Evolutionary conservation across 2,329 filamentous ascomycete genomes (phyloP).

Genomic region (Microcyclospora tardicrescens): DNA sequence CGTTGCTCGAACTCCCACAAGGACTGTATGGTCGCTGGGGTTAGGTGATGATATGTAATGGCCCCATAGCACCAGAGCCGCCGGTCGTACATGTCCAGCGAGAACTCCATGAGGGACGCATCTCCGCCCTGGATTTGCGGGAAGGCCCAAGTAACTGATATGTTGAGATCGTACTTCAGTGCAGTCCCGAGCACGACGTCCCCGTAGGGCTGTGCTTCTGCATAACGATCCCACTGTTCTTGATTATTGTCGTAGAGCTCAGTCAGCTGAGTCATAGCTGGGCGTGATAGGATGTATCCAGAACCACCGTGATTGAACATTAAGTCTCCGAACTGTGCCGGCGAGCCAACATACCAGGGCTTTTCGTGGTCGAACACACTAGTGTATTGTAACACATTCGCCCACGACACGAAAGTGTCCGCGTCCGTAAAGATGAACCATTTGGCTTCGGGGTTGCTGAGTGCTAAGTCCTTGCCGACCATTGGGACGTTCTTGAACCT

Average conservation of each 20-base stretch:
- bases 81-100: slow-evolving; percentile 2
- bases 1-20: slow-evolving; percentile 18
- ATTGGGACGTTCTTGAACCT: slow-evolving; percentile 29
- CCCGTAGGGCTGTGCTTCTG: slow-evolving; percentile 11
- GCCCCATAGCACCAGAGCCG: slow-evolving; percentile 18
- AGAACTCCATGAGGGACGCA: slow-evolving; percentile 16
- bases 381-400: slow-evolving; percentile 39
- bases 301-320: slow-evolving; percentile 42
- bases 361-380: slow-evolving; percentile 33
- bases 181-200: slow-evolving; percentile 12
- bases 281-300: slow-evolving; percentile 39
- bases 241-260: slow-evolving; percentile 29
- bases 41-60: slow-evolving; percentile 15
- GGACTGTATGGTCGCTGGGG: slow-evolving; percentile 10
- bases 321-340: slow-evolving; percentile 36
- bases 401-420: slow-evolving; percentile 42
- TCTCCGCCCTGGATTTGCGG: slow-evolving; percentile 14
- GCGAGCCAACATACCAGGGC: slow-evolving; percentile 39
- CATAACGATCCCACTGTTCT: slow-evolving; percentile 23
- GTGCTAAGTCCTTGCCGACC: slow-evolving; percentile 21
- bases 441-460: slow-evolving; percentile 30
- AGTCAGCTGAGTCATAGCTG: slow-evolving; percentile 34
- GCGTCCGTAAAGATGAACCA: slow-evolving; percentile 47
- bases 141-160: slow-evolving; percentile 9
- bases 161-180: slow-evolving; percentile 2